Conservation (phyloP, 108 stramenopile species). For the Fragilaria crotonensis region DNA sequence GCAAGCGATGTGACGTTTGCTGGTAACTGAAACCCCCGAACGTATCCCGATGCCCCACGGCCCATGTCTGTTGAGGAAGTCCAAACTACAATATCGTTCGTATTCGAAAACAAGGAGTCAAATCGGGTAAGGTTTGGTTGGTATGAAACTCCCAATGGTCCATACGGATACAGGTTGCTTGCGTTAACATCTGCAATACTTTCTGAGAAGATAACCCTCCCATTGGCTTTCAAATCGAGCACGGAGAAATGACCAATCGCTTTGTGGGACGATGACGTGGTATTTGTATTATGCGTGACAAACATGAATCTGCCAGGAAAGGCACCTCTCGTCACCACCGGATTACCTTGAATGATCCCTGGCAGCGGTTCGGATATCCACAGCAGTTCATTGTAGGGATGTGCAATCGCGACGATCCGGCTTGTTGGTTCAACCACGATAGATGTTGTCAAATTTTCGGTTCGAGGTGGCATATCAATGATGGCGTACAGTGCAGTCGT, state of each 20-base stretch:
- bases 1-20: neutral
- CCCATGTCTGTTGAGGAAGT: neutral
- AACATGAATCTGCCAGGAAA: neutral
- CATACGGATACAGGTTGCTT: neutral
- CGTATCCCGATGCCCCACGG: neutral
- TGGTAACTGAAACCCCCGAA: constrained; percentile 8
- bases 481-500: neutral
- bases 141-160: constrained; percentile 1
- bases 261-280: neutral
- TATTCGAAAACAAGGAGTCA: too few species aligned
- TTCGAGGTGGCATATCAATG: neutral
- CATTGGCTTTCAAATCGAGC: neutral
- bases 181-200: neutral
- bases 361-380: constrained; percentile 3
- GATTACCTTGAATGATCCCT: constrained; percentile 2
- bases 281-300: constrained; percentile 1
- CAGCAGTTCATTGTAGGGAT: neutral
- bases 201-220: constrained; percentile 1
- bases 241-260: constrained; percentile 3
- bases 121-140: too few species aligned
- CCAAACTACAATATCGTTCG: constrained; percentile 5
- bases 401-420: constrained; percentile 3
- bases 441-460: neutral
- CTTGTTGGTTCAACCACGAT: neutral
- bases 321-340: too few species aligned